Evolutionary conservation across 2,329 filamentous ascomycete genomes (phyloP).

Genomic region (Ophiocordyceps camponoti-floridani): DNA sequence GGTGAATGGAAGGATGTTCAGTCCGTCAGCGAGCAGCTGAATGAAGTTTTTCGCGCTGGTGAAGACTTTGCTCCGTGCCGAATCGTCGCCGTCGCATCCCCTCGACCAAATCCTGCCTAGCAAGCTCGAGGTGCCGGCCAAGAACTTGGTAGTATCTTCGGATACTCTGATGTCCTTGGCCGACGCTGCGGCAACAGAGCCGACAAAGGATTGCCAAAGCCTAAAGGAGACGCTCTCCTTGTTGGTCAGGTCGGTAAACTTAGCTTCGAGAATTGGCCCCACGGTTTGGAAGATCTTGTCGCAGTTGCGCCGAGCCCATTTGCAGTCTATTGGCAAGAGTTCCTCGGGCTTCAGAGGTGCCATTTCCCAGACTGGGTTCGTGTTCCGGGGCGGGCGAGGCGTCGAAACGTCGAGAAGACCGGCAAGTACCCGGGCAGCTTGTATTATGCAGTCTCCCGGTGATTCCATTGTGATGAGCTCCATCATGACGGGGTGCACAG

Average conservation of each 20-base stretch:
- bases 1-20: conserved; percentile 44
- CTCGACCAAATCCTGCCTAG: conserved; percentile 49
- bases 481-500: conserved; percentile 46
- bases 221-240: conserved; percentile 32
- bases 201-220: conserved; percentile 45
- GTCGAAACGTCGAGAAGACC: conserved; percentile 47
- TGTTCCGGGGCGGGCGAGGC: conserved; percentile 49
- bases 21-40: conserved; percentile 25
- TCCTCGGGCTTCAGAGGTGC: conserved; percentile 48
- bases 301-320: conserved; percentile 68
- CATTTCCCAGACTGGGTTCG: conserved; percentile 48
- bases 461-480: conserved; percentile 27
- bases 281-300: conserved; percentile 44
- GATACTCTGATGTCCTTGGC: conserved; percentile 83
- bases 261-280: conserved; percentile 38
- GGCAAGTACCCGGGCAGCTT: conserved; percentile 51
- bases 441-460: conserved; percentile 31
- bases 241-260: conserved; percentile 43
- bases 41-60: conserved; percentile 33
- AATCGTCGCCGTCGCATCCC: conserved; percentile 23
- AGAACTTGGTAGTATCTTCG: conserved; percentile 62
- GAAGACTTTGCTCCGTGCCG: conserved; percentile 30
- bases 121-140: conserved; percentile 53
- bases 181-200: conserved; percentile 47
- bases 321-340: conserved; percentile 65